A percentile compares a stretch with the other conserved stretches of the same genome.
Conservation (phyloP, 2,329 filamentous ascomycete genomes). For the Nakataea oryzae region DNA sequence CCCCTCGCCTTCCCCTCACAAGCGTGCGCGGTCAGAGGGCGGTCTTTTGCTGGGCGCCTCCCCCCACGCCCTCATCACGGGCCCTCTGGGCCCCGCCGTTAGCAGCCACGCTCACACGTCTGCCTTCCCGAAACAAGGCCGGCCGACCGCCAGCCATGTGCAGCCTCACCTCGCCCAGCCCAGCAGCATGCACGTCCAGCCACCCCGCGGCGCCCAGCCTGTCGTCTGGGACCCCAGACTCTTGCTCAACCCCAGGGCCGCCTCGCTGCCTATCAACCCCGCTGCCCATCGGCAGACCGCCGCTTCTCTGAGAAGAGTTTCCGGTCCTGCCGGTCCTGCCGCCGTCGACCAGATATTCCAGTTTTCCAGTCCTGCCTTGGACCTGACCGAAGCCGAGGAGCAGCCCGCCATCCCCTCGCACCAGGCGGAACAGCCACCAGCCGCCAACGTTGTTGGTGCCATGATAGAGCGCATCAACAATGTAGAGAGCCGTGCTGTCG, state of each 20-base stretch:
- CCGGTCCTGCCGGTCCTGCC: constrained; percentile 15
- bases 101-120: not conserved
- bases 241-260: constrained; percentile 24
- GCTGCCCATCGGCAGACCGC: not conserved
- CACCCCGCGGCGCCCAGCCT: constrained; percentile 5
- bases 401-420: constrained; percentile 8
- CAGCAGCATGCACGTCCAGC: constrained; percentile 3
- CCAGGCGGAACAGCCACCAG: constrained; percentile 1
- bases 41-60: not conserved
- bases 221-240: constrained; percentile 20
- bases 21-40: not conserved
- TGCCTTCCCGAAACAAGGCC: not conserved
- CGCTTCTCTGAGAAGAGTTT: not conserved
- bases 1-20: not conserved
- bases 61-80: not conserved
- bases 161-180: constrained; percentile 7
- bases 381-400: constrained; percentile 11
- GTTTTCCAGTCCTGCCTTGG: constrained; percentile 16
- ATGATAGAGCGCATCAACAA: constrained; percentile 71
- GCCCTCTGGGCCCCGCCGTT: not conserved
- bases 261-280: constrained; percentile 3
- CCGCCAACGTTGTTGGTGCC: constrained; percentile 30
- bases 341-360: constrained; percentile 18
- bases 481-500: constrained; percentile 52
- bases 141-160: constrained; percentile 13